Evolutionary conservation across 164 flowering plant species (phyloP).

Genomic region (Nymphaea thermarum): DNA sequence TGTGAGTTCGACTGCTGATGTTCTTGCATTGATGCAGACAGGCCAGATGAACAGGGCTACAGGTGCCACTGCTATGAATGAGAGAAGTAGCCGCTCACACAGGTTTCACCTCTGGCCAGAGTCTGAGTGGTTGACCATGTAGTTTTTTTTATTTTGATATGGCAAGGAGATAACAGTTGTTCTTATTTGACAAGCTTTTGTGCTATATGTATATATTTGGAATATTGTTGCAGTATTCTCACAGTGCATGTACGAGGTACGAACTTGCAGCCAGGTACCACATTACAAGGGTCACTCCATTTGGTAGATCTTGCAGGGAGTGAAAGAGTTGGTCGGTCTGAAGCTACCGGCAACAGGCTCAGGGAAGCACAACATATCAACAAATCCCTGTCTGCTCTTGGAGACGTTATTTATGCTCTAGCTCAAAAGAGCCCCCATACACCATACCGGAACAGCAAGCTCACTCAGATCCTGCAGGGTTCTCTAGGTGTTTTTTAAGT

Average conservation of each 20-base stretch:
- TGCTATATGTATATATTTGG: background rate
- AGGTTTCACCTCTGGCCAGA: background rate
- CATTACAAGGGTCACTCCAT: constrained; percentile 2
- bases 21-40: background rate
- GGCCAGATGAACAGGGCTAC: constrained; percentile 5
- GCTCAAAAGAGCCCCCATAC: constrained; percentile 65
- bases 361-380: constrained; percentile 78
- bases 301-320: constrained; percentile 10
- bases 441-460: constrained; percentile 75
- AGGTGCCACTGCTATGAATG: constrained; percentile 7
- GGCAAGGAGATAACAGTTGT: background rate
- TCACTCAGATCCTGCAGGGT: constrained; percentile 56
- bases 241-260: constrained; percentile 2
- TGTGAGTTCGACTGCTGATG: constrained; percentile 4
- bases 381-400: constrained; percentile 72
- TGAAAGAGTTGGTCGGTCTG: constrained; percentile 9
- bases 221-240: constrained; percentile 1
- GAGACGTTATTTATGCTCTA: constrained; percentile 76
- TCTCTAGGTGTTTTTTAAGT: background rate
- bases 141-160: background rate
- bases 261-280: background rate
- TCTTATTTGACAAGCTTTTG: background rate
- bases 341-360: constrained; percentile 6
- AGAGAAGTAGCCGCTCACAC: constrained; percentile 9
- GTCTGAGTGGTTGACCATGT: no score